Evolutionary conservation across 1,139 yeast genomes (phyloP), one percentile per base, ranked within the genome.

Genomic region (Yamadazyma membranifaciens): DNA sequence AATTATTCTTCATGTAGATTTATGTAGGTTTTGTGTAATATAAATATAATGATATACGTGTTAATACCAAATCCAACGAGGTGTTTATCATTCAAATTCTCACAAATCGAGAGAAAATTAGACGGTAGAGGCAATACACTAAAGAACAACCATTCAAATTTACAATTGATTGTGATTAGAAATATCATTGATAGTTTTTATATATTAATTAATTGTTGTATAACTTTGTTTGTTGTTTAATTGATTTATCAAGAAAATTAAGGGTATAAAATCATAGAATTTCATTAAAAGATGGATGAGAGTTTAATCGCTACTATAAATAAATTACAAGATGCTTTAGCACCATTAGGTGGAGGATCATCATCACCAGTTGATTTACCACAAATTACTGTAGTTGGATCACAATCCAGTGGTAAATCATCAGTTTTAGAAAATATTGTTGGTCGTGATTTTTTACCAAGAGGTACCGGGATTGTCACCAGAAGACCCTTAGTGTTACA

Each of bases 401-500:
- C 96, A 2, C 98, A 91, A 63, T 87, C 96, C 33, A 81, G 92
- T 51, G 98, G 97, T 52, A 91, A 91, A 63, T 85, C 95, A 29
- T 88, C 96, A 5, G 97, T 91, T 11, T 73, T 91, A 52, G 97
- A 91, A 62, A 89, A 91, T 63, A 86, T 91, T 51, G 97, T 91
- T 36, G 97, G 97, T 12, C 78, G 96, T 58, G 97, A 91, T 66
- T 91, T 91, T 65, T 72, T 91, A 51, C 98, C 98, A 44, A 76
- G 96, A 67, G 97, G 97, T 45, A 86, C 96, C 2, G 96, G 96
- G 52, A 91, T 91, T 60, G 97, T 91, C 44, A 91, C 97, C 14
- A 80, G 98, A 70, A 79, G 98, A 57, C 97, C 97, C 2, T 71
- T 91, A 57, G 86, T 89, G 33, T 69, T 88, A 51, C 96, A 84